Conservation (phyloP, 345 rosid species). For the Stellera chamaejasme region DNA sequence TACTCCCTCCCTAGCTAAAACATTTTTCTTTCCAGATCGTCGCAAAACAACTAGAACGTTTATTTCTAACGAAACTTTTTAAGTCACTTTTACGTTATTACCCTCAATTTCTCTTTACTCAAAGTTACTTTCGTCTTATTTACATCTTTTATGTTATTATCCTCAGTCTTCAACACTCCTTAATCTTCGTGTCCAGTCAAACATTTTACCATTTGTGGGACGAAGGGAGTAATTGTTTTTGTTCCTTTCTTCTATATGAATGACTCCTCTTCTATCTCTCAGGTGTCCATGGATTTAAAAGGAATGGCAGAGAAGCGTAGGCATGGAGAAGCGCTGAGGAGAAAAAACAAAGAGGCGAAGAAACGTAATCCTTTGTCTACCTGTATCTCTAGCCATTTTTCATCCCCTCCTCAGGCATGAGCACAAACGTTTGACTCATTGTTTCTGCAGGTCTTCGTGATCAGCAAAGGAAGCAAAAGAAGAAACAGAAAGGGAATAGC, state of each 20-base stretch:
- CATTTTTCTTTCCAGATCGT: not conserved
- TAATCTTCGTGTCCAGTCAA: too few relatives aligned
- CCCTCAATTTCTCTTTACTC: too few relatives aligned
- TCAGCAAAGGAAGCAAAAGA: constrained; percentile 68
- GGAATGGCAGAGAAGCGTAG: constrained; percentile 51
- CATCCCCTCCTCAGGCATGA: not conserved
- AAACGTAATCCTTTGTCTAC: constrained; percentile 32
- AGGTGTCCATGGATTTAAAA: constrained; percentile 52
- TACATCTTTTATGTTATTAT: too few relatives aligned
- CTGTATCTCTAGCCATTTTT: not conserved
- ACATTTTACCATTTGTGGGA: too few relatives aligned
- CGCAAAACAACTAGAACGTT: too few relatives aligned
- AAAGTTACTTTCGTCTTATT: too few relatives aligned
- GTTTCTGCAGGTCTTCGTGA: constrained; percentile 56
- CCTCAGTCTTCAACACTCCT: too few relatives aligned
- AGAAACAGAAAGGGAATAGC: constrained; percentile 16
- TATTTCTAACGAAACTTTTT: too few relatives aligned
- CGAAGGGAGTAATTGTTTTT: constrained; percentile 1
- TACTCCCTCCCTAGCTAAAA: not conserved
- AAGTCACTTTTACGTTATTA: too few relatives aligned
- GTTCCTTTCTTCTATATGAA: constrained; percentile 1
- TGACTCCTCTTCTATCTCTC: constrained; percentile 6
- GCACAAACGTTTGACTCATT: not conserved
- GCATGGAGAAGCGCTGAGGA: constrained; percentile 34
- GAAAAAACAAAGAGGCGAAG: constrained; percentile 75